phyloP scores from a whole-genome alignment of 2,329 filamentous ascomycete genomes.

The Cladosporium sp. region DNA sequence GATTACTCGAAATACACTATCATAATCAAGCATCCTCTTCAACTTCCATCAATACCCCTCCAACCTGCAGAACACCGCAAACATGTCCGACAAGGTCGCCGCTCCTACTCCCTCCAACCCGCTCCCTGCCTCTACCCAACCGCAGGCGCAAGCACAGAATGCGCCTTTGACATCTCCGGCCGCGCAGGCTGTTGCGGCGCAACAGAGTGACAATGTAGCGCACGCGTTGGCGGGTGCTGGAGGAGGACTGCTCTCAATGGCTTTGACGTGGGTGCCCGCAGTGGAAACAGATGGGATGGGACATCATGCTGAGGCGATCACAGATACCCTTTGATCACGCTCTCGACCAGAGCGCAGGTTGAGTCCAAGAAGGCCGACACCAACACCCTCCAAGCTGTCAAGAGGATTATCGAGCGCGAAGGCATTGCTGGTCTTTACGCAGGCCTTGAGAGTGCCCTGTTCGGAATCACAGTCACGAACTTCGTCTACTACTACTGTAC shows the following conservation, averaged over 20 bases:
- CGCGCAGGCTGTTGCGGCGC: slow-evolving; percentile 57
- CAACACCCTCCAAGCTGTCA: slow-evolving; percentile 78
- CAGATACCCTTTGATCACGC: slow-evolving; percentile 93
- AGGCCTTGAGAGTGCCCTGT: slow-evolving; percentile 88
- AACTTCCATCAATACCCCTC: background rate
- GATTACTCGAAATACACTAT: background rate
- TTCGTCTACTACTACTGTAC: slow-evolving; percentile 98
- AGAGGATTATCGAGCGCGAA: slow-evolving; percentile 86
- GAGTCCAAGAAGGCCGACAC: slow-evolving; percentile 92
- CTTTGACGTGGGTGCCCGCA: slow-evolving; percentile 69
- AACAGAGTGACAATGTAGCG: slow-evolving; percentile 92
- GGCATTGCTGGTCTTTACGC: slow-evolving; percentile 87
- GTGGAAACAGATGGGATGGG: slow-evolving; percentile 9
- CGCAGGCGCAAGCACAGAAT: slow-evolving; percentile 27
- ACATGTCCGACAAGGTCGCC: slow-evolving; percentile 29
- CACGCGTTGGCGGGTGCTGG: slow-evolving; percentile 92
- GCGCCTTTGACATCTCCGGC: slow-evolving; percentile 21
- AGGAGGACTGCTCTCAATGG: slow-evolving; percentile 92
- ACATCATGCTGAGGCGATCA: slow-evolving; percentile 20
- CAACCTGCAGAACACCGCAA: slow-evolving; percentile 4
- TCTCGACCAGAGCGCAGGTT: slow-evolving; percentile 96
- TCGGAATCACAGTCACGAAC: slow-evolving; percentile 98
- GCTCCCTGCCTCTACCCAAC: slow-evolving; percentile 27
- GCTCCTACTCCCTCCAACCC: slow-evolving; percentile 32
- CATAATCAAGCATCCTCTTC: background rate